Percentiles rank a stretch among this genome's conserved stretches.
phyloP scores from a whole-genome alignment of 805 yeast genomes.

The Nakazawaea peltata region DNA sequence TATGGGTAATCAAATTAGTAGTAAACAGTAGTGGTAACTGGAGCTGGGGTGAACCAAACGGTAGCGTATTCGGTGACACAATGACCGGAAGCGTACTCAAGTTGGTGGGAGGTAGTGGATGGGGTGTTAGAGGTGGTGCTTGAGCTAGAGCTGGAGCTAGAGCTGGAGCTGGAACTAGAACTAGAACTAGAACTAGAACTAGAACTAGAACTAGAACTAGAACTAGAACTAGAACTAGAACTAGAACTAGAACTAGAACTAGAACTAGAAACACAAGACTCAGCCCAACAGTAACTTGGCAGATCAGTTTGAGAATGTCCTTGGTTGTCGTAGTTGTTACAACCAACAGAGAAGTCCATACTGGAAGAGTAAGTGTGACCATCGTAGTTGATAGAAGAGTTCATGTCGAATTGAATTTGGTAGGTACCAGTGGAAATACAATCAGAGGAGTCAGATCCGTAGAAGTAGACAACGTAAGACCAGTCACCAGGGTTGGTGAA shows the following conservation, averaged over 20 bases:
- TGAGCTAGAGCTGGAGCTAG: not conserved
- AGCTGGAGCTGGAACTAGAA: not conserved
- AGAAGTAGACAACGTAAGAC: not conserved
- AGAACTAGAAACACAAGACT: not conserved
- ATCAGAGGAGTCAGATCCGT: not conserved
- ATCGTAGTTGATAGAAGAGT: not conserved
- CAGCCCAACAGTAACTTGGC: conserved; percentile 1
- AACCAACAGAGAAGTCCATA: conserved; percentile 2
- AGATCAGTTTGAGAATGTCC: not conserved
- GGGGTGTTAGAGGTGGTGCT: not conserved
- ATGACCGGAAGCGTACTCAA: not conserved
- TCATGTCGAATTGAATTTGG: not conserved
- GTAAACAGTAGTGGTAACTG: conserved; percentile 1
- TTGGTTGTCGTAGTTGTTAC: conserved; percentile 1
- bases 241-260: not conserved
- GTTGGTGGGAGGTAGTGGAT: not conserved
- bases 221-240: not conserved
- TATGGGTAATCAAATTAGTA: no score
- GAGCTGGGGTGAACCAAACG: conserved; percentile 2
- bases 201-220: not conserved
- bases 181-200: not conserved
- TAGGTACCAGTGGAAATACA: conserved; percentile 4
- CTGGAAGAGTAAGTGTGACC: not conserved
- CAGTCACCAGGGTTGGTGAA: not conserved
- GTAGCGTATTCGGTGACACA: conserved; percentile 3